Evolutionary conservation across 2,329 filamentous ascomycete species (phyloP), one percentile per base, ranked within the genome.

Genomic region (Apiospora hydei): DNA sequence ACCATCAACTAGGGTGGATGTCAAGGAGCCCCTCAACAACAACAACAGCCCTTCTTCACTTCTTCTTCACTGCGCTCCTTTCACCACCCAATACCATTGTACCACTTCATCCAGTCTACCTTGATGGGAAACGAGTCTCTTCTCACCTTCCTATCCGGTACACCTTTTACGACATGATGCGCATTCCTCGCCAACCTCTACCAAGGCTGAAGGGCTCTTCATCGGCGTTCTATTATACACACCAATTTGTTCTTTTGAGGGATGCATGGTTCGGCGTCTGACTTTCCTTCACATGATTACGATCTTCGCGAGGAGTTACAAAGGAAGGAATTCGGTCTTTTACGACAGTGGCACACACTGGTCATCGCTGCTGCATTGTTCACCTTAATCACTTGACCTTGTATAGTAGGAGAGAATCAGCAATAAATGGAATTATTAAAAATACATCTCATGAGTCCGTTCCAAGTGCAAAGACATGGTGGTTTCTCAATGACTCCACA

Each of bases 1-100:
- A 77, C 81, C 43, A 85, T 92, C 78, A 81, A 84, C 79, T 90
- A 85, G 84, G 30, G 14, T 34, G 21, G 24, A 21, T 21, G 6
- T 21, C 7, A 21, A 47, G 66, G 57, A 64, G 57, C 34, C n/a
- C 14, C 10, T 3, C 18, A 38, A 11, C 57, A 34, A 21, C 26
- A 1, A 4, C 34, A 16, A 57, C 51, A 30, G 2, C 26, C 13
- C 2, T 38, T 61, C 16, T 64, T 41, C 57, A 64, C 34, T 41
- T n/a, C 3, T 64, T 41, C 34, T 6, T n/a, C 57, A 64, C 34
- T 21, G 53, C 57, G 34, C 57, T 64, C 57, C 57, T 64, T 64
- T 64, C 18, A 41, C 21, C 3, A 13, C 11, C 11, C 4, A 34
- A 41, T 38, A 4, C 57, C 41, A 18, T 3, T 38, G 34, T 8